These are phyloP conservation scores for Amanita subjunquillea DNA, from an alignment of 768 basidiomycete genomes.

Conservation along the genomic window DNA sequence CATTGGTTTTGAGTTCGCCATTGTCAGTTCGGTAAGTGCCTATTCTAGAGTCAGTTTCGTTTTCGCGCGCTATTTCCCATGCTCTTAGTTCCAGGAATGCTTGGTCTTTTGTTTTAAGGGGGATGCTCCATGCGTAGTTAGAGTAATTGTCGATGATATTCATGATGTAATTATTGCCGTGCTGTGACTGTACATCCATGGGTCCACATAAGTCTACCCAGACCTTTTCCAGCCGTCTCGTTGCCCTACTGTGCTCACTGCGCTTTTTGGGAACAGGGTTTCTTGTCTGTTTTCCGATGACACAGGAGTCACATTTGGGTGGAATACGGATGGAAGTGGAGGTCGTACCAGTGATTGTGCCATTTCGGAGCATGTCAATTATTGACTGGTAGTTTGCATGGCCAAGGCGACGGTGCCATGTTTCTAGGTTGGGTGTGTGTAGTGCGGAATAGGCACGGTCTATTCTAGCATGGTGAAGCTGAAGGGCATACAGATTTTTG, in stretches of 20 bases:
- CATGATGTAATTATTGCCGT: too few relatives aligned
- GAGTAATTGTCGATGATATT: too few relatives aligned
- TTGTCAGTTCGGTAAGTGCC: constrained; percentile 10
- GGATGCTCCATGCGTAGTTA: too few relatives aligned
- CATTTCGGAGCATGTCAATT: constrained; percentile 6
- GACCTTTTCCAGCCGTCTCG: too few relatives aligned
- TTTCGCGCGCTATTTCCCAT: constrained; percentile 18
- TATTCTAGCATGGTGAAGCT: neutral
- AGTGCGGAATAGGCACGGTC: neutral
- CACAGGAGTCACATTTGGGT: too few relatives aligned
- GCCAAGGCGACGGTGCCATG: neutral
- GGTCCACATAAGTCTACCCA: too few relatives aligned
- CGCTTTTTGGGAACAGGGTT: too few relatives aligned
- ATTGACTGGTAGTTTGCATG: neutral
- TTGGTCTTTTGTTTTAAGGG: neutral
- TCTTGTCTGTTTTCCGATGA: too few relatives aligned
- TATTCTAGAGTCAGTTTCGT: constrained; percentile 11
- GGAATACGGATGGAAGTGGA: too few relatives aligned
- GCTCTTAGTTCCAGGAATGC: constrained; percentile 13
- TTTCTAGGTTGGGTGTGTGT: neutral
- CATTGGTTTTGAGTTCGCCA: constrained; percentile 14
- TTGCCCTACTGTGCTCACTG: too few relatives aligned
- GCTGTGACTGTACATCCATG: too few relatives aligned
- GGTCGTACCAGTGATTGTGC: neutral
- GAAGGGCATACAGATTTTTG: neutral